Evolutionary conservation across 345 rosid genomes (phyloP).

Genomic region (Arabidopsis arenosa): DNA sequence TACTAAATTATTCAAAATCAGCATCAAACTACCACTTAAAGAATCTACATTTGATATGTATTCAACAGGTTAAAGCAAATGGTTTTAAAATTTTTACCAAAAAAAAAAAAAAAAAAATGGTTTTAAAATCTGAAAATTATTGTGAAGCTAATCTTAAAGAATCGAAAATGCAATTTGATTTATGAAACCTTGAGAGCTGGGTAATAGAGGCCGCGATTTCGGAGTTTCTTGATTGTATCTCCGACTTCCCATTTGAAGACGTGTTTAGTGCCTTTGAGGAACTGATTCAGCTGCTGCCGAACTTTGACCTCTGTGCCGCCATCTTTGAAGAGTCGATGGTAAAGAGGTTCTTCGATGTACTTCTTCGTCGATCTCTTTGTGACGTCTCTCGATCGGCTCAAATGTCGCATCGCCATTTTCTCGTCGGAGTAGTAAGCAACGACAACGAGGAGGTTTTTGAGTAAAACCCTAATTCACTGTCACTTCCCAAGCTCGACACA

Average conservation of each 20-base stretch:
- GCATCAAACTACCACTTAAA: neutral
- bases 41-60: slow-evolving; percentile 15
- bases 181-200: slow-evolving; percentile 84
- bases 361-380: slow-evolving; percentile 77
- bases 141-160: neutral
- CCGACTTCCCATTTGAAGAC: slow-evolving; percentile 98
- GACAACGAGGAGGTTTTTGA: slow-evolving; percentile 4
- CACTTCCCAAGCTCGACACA: neutral
- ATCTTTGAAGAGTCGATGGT: slow-evolving; percentile 67
- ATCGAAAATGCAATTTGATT: neutral
- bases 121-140: neutral
- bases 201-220: slow-evolving; percentile 66
- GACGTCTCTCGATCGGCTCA: slow-evolving; percentile 70
- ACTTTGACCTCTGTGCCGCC: slow-evolving; percentile 74
- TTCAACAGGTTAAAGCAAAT: neutral
- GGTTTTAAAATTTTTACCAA: too few relatives aligned
- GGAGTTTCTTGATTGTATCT: slow-evolving; percentile 83
- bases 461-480: slow-evolving; percentile 41
- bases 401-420: slow-evolving; percentile 63
- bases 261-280: slow-evolving; percentile 82
- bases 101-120: too few relatives aligned
- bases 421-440: slow-evolving; percentile 6
- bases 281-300: slow-evolving; percentile 71
- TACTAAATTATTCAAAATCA: neutral
- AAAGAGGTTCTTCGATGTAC: slow-evolving; percentile 88